phyloP scores from a whole-genome alignment of 2,329 filamentous ascomycete genomes.

The Akanthomyces dipterigenus region DNA sequence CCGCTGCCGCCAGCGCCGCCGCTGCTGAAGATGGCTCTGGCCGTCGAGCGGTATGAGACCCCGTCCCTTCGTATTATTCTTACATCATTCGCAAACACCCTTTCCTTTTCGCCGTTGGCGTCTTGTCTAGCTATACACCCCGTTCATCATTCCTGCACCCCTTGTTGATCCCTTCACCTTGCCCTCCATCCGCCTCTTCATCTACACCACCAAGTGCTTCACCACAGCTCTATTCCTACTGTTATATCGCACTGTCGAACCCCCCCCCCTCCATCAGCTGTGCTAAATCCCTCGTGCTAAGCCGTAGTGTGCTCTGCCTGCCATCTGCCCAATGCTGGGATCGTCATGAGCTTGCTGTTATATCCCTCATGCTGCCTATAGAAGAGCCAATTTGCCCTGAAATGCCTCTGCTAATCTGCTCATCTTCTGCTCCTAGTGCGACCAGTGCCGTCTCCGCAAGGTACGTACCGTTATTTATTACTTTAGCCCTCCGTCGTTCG shows the following conservation, averaged over 20 bases:
- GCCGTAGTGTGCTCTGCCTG: neutral
- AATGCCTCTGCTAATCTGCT: slow-evolving; percentile 13
- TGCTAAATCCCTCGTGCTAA: slow-evolving; percentile 2
- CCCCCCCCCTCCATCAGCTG: neutral
- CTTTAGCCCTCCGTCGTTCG: neutral
- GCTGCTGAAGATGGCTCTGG: slow-evolving; percentile 11
- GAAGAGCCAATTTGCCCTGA: neutral
- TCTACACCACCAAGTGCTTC: slow-evolving; percentile 1
- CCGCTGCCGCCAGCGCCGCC: slow-evolving; percentile 1
- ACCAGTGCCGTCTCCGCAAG: slow-evolving; percentile 25
- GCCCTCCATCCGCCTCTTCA: neutral
- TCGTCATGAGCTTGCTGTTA: neutral
- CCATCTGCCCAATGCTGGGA: neutral
- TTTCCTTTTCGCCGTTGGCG: neutral
- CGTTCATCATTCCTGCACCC: neutral
- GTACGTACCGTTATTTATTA: slow-evolving; percentile 14
- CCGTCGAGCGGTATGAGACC: slow-evolving; percentile 11
- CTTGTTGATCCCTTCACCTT: neutral
- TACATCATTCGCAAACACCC: neutral
- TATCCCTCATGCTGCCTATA: slow-evolving; percentile 3
- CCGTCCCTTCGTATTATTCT: neutral
- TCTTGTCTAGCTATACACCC: neutral
- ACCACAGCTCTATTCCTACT: neutral
- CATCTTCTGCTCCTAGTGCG: slow-evolving; percentile 21
- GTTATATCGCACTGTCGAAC: neutral